phyloP scores from a whole-genome alignment of 805 yeast species.

The Yamadazyma nakazawae region DNA sequence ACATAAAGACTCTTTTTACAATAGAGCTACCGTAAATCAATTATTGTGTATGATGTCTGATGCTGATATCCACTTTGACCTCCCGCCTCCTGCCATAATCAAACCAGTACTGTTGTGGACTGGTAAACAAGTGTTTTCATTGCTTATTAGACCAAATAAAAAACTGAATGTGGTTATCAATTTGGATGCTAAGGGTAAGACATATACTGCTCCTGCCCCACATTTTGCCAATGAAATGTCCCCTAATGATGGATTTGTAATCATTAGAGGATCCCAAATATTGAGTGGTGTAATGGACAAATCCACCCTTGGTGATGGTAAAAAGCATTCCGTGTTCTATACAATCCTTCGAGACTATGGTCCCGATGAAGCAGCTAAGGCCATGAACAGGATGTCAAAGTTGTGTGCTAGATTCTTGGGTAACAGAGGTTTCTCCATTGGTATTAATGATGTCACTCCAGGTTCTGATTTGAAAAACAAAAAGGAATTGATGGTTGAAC shows the following conservation, averaged over 20 bases:
- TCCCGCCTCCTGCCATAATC: conserved; percentile 92
- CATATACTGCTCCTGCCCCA: conserved; percentile 75
- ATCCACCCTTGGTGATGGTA: conserved; percentile 95
- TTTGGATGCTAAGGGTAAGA: conserved; percentile 91
- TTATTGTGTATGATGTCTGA: conserved; percentile 94
- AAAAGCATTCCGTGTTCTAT: conserved; percentile 93
- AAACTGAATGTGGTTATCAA: conserved; percentile 79
- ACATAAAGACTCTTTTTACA: conserved; percentile 89
- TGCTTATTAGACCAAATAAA: conserved; percentile 80
- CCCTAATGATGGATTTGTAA: conserved; percentile 91
- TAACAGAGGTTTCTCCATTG: conserved; percentile 94
- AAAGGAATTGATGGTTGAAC: conserved; percentile 86
- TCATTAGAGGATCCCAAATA: conserved; percentile 85
- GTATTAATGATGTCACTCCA: conserved; percentile 96
- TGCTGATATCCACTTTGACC: conserved; percentile 79
- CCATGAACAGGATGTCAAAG: conserved; percentile 99
- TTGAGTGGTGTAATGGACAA: conserved; percentile 97
- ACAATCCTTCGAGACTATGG: conserved; percentile 95
- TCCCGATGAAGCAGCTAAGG: conserved; percentile 90
- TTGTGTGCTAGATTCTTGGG: conserved; percentile 94
- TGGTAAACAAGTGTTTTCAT: conserved; percentile 91
- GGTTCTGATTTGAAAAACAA: conserved; percentile 68
- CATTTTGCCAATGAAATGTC: conserved; percentile 88
- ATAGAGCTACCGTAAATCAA: conserved; percentile 80
- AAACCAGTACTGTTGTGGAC: conserved; percentile 94